Percentiles rank a stretch among this genome's conserved stretches.
Conservation (phyloP, 257 asterid genomes). For the Solanum virginianum region DNA sequence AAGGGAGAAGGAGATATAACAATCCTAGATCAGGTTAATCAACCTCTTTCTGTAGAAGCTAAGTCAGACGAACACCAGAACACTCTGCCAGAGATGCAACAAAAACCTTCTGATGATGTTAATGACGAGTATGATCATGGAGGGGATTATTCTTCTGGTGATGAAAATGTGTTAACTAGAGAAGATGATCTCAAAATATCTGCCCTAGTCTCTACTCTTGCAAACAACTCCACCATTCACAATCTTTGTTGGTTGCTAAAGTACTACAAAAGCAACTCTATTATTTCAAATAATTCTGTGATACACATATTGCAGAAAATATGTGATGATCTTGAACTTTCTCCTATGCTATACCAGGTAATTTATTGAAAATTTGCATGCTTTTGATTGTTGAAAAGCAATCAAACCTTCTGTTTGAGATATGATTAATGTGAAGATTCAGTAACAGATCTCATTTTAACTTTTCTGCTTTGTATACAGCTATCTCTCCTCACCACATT, state of each 20-base stretch:
- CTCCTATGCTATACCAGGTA: conserved; percentile 98
- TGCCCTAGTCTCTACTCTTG: conserved; percentile 68
- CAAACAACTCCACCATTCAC: conserved; percentile 49
- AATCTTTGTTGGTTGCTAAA: conserved; percentile 86
- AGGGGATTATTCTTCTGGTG: conserved; percentile 60
- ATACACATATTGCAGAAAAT: conserved; percentile 52
- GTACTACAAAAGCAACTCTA: conserved; percentile 73
- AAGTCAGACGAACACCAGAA: conserved; percentile 18
- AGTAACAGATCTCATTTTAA: conserved; percentile 1
- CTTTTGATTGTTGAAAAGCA: background rate
- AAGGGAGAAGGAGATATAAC: background rate
- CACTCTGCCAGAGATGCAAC: conserved; percentile 24
- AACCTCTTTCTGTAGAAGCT: conserved; percentile 7
- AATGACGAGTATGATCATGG: conserved; percentile 27
- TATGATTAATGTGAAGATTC: background rate
- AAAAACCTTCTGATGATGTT: conserved; percentile 17
- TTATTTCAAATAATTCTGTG: conserved; percentile 60
- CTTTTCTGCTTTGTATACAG: conserved; percentile 36
- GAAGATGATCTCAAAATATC: conserved; percentile 81
- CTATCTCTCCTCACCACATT: conserved; percentile 65
- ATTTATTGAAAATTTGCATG: background rate
- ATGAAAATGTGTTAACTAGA: conserved; percentile 34
- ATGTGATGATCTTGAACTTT: conserved; percentile 80
- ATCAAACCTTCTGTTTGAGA: background rate
- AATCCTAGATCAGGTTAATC: conserved; percentile 7